These are phyloP conservation scores for Xylaria sp. DNA, from an alignment of 2,329 filamentous ascomycete species.

Conservation along the genomic window DNA sequence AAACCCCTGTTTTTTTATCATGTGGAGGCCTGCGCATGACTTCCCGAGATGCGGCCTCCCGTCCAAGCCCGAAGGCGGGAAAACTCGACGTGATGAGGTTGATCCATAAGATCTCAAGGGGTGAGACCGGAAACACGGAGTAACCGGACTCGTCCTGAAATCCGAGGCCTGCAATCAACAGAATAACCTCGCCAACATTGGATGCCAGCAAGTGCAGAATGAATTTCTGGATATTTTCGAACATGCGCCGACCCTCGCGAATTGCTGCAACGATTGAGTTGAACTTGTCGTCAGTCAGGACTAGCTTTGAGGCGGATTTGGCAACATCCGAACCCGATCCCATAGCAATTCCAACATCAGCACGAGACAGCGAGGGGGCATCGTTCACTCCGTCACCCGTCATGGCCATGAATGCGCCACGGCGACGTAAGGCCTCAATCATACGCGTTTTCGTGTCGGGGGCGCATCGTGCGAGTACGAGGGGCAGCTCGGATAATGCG, in stretches of 20 bases:
- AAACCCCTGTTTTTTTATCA: slow-evolving; percentile 61
- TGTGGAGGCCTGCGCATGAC: slow-evolving; percentile 79
- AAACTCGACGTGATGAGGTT: slow-evolving; percentile 88
- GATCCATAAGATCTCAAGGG: slow-evolving; percentile 87
- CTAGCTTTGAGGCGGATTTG: slow-evolving; percentile 76
- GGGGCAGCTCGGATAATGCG: slow-evolving; percentile 64
- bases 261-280: slow-evolving; percentile 79
- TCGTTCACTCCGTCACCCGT: slow-evolving; percentile 87
- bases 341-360: slow-evolving; percentile 87
- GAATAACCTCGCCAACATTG: slow-evolving; percentile 79
- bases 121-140: slow-evolving; percentile 80
- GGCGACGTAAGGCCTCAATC: slow-evolving; percentile 80
- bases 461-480: slow-evolving; percentile 79
- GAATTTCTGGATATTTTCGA: slow-evolving; percentile 87
- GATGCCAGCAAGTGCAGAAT: slow-evolving; percentile 72
- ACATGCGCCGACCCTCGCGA: slow-evolving; percentile 76
- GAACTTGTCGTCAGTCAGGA: slow-evolving; percentile 84
- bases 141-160: slow-evolving; percentile 68
- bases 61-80: slow-evolving; percentile 81
- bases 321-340: slow-evolving; percentile 83
- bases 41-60: slow-evolving; percentile 68
- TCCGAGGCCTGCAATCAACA: slow-evolving; percentile 72
- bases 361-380: slow-evolving; percentile 70
- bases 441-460: slow-evolving; percentile 85
- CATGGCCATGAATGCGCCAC: slow-evolving; percentile 75